Conservation (phyloP, 1,284 basidiomycete species). For the Cryptococcus sp. region DNA sequence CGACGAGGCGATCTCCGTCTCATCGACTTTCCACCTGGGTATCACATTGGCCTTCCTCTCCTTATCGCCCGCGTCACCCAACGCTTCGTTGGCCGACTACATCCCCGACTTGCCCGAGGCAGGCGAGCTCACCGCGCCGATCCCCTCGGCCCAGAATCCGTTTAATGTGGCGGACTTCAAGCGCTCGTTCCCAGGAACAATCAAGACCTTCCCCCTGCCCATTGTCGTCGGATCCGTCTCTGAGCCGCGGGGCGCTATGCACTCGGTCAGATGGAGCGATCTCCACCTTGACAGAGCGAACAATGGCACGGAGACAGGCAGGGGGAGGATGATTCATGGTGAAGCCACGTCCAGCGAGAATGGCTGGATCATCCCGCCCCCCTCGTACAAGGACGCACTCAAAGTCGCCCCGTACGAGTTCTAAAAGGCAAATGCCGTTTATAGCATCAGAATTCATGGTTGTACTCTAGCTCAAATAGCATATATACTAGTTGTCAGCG, state of each 20-base stretch:
- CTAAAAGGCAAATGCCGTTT: not conserved
- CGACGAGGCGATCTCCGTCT: conserved; percentile 32
- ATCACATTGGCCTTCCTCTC: conserved; percentile 39
- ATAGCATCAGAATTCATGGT: too few species aligned
- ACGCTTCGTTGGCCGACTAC: not conserved
- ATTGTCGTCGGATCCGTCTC: conserved; percentile 55
- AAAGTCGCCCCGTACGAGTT: conserved; percentile 36
- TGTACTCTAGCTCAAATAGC: too few species aligned
- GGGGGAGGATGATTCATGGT: conserved; percentile 34
- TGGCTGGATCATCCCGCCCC: conserved; percentile 47
- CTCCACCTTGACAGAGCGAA: conserved; percentile 30
- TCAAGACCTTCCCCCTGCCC: conserved; percentile 52
- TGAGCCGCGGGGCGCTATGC: conserved; percentile 50
- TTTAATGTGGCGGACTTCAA: conserved; percentile 23
- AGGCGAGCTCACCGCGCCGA: conserved; percentile 23
- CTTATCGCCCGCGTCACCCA: conserved; percentile 25
- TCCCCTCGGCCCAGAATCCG: conserved; percentile 10
- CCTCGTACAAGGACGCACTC: conserved; percentile 38
- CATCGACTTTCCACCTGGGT: conserved; percentile 50
- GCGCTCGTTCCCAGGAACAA: conserved; percentile 24
- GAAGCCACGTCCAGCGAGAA: conserved; percentile 35
- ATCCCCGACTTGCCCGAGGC: conserved; percentile 9
- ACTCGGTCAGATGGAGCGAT: conserved; percentile 40
- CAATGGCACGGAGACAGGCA: conserved; percentile 22
- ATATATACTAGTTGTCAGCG: too few species aligned